A percentile compares a stretch with the other conserved stretches of the same genome.
These are phyloP conservation scores for Komagataella populi DNA, from an alignment of 805 yeast genomes.

Conservation along the genomic window DNA sequence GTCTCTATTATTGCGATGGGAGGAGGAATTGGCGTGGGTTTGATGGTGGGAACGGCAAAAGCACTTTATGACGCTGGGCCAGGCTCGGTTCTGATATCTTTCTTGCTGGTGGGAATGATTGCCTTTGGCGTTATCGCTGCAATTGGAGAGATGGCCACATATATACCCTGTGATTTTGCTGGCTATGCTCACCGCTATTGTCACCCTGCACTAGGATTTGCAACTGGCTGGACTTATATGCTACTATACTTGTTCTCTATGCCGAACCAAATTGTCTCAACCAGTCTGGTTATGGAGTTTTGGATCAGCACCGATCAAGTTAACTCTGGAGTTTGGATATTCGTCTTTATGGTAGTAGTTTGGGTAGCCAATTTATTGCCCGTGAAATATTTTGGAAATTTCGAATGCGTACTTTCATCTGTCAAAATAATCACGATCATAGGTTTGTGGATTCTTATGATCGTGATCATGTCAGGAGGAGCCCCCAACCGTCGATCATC, in stretches of 20 bases:
- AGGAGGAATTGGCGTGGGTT: constrained; percentile 51
- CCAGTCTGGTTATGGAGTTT: constrained; percentile 35
- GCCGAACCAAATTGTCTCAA: constrained; percentile 35
- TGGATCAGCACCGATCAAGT: constrained; percentile 35
- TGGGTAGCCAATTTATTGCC: constrained; percentile 35
- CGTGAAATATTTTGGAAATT: constrained; percentile 42
- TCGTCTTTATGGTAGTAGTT: constrained; percentile 38
- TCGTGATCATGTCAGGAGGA: constrained; percentile 30
- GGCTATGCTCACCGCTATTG: constrained; percentile 35
- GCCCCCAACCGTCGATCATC: constrained; percentile 22
- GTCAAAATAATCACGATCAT: constrained; percentile 30
- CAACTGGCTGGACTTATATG: constrained; percentile 38
- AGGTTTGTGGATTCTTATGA: constrained; percentile 39
- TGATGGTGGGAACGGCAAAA: constrained; percentile 32
- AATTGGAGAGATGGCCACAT: constrained; percentile 42
- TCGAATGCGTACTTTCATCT: constrained; percentile 39
- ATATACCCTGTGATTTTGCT: constrained; percentile 40
- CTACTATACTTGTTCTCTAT: constrained; percentile 40
- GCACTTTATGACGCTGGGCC: constrained; percentile 39
- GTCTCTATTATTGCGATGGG: constrained; percentile 38
- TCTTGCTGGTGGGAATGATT: constrained; percentile 35
- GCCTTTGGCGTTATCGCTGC: constrained; percentile 42
- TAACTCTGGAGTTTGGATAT: constrained; percentile 41
- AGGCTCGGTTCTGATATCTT: constrained; percentile 34
- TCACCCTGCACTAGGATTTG: constrained; percentile 44